These are phyloP conservation scores for Filosporella fistucella DNA, from an alignment of 495 filamentous ascomycete genomes.

Conservation along the genomic window DNA sequence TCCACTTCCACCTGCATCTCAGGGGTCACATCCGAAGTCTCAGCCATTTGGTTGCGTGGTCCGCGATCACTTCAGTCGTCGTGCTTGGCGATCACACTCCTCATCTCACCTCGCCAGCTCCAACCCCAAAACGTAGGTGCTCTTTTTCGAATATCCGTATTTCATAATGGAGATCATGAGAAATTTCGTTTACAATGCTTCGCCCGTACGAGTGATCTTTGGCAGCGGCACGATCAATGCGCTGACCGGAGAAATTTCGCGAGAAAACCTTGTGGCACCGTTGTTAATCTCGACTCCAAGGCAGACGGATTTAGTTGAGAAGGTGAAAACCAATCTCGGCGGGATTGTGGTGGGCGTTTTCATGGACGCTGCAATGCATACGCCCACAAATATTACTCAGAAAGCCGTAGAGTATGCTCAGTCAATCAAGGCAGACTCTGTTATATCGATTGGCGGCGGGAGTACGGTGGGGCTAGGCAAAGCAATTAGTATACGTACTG, in stretches of 20 bases:
- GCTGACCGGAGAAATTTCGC: conserved; percentile 53
- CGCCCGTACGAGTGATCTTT: conserved; percentile 57
- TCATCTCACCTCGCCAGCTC: too few relatives aligned
- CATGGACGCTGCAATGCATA: conserved; percentile 64
- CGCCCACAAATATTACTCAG: conserved; percentile 57
- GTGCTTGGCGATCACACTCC: too few relatives aligned
- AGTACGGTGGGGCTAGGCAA: conserved; percentile 65
- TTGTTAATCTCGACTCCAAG: conserved; percentile 55
- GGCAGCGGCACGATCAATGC: conserved; percentile 56
- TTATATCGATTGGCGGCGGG: conserved; percentile 61
- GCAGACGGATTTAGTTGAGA: conserved; percentile 47
- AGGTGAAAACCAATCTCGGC: conserved; percentile 42
- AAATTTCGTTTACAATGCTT: conserved; percentile 56
- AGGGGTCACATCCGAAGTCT: too few relatives aligned
- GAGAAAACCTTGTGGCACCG: conserved; percentile 49
- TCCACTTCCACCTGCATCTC: too few relatives aligned
- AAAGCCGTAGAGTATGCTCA: conserved; percentile 51
- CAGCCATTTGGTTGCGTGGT: too few relatives aligned
- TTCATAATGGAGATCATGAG: too few relatives aligned
- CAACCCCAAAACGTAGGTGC: too few relatives aligned
- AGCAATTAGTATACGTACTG: conserved; percentile 60
- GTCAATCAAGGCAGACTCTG: conserved; percentile 41
- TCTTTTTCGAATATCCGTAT: too few relatives aligned
- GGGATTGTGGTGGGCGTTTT: conserved; percentile 53
- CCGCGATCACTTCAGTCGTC: too few relatives aligned